These are phyloP conservation scores for Trypanosoma grayi DNA, from an alignment of 208 protist species.

Conservation along the genomic window DNA sequence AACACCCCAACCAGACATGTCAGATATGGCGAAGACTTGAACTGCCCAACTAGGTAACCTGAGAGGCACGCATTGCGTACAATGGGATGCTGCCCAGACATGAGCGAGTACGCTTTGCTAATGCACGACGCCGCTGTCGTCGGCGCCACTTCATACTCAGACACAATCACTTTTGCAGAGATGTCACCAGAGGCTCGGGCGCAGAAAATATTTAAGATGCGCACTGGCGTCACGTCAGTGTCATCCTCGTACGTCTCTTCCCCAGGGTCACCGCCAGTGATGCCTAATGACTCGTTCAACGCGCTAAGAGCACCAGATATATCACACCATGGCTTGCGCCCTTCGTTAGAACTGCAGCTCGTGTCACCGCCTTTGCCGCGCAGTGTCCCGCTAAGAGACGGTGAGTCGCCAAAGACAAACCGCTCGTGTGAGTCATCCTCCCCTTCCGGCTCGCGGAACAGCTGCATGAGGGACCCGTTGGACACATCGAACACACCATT, in stretches of 20 bases:
- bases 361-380: background rate
- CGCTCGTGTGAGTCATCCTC: background rate
- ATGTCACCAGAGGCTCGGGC: slow-evolving; percentile 42
- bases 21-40: slow-evolving; percentile 63
- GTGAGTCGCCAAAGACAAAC: slow-evolving; percentile 21
- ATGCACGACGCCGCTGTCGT: slow-evolving; percentile 71
- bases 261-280: slow-evolving; percentile 55
- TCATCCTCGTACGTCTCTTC: slow-evolving; percentile 24
- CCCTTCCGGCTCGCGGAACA: slow-evolving; percentile 18
- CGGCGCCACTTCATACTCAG: slow-evolving; percentile 77
- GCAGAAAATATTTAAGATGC: slow-evolving; percentile 78
- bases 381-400: background rate
- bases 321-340: slow-evolving; percentile 32
- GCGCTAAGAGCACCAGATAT: slow-evolving; percentile 58
- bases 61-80: slow-evolving; percentile 45
- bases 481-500: slow-evolving; percentile 84
- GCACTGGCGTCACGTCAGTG: slow-evolving; percentile 40
- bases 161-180: slow-evolving; percentile 62
- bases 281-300: slow-evolving; percentile 74
- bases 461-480: slow-evolving; percentile 61
- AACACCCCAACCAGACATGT: slow-evolving; percentile 72
- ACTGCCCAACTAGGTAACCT: slow-evolving; percentile 40
- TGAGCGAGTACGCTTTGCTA: slow-evolving; percentile 62
- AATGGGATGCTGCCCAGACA: slow-evolving; percentile 63
- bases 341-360: background rate